These are phyloP conservation scores for Wickerhamomyces hampshirensis DNA, from an alignment of 805 yeast species.

Conservation along the genomic window DNA sequence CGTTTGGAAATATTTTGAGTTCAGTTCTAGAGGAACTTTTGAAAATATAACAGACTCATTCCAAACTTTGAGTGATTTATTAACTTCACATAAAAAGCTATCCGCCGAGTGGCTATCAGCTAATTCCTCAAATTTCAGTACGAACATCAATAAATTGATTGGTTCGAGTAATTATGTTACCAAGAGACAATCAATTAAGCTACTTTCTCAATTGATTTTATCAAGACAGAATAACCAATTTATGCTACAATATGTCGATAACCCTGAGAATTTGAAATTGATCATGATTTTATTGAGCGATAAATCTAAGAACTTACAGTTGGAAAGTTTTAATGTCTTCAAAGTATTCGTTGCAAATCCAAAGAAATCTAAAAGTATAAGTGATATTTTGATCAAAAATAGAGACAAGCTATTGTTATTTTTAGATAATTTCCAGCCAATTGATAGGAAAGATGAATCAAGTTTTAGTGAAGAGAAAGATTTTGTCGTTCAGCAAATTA, in stretches of 20 bases:
- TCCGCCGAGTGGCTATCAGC: conserved; percentile 63
- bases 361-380: conserved; percentile 70
- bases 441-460: conserved; percentile 54
- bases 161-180: conserved; percentile 83
- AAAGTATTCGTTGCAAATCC: conserved; percentile 97
- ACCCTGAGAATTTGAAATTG: conserved; percentile 77
- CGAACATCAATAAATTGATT: conserved; percentile 62
- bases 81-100: conserved; percentile 63
- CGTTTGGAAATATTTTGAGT: conserved; percentile 81
- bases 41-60: conserved; percentile 91
- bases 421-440: conserved; percentile 59
- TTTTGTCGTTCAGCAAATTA: conserved; percentile 72
- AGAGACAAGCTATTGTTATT: conserved; percentile 70
- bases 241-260: conserved; percentile 73
- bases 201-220: conserved; percentile 67
- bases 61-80: conserved; percentile 64
- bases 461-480: conserved; percentile 73
- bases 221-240: conserved; percentile 65
- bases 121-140: conserved; percentile 55
- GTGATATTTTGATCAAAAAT: conserved; percentile 80
- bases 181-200: conserved; percentile 80
- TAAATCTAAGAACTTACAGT: conserved; percentile 81
- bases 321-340: conserved; percentile 89
- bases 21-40: conserved; percentile 71
- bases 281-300: conserved; percentile 85